phyloP scores from a whole-genome alignment of 306 rosid genomes.

The Oemleria cerasiformis region DNA sequence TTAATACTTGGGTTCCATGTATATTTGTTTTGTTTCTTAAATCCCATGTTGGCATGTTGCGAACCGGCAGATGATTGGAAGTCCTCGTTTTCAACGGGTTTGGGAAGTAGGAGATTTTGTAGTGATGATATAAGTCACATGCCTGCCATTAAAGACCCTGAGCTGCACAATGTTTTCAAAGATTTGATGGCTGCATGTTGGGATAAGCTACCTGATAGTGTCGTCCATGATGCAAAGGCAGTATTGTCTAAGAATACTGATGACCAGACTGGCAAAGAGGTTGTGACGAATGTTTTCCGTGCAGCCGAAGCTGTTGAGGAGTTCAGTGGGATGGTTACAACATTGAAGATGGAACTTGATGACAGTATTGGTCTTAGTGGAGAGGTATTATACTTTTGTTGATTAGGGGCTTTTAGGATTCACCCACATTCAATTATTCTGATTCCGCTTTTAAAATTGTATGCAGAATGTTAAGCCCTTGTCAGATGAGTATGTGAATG shows the following conservation, averaged over 20 bases:
- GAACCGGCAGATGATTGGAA: conserved; percentile 52
- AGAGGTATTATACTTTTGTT: conserved; percentile 52
- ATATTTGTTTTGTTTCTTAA: background rate
- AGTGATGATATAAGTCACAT: conserved; percentile 52
- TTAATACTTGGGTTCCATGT: background rate
- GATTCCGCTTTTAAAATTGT: conserved; percentile 24
- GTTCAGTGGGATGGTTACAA: conserved; percentile 58
- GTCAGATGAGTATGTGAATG: conserved; percentile 56
- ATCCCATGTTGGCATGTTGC: conserved; percentile 7
- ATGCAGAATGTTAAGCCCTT: conserved; percentile 62
- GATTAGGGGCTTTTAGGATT: background rate
- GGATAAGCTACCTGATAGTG: conserved; percentile 50
- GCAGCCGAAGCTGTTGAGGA: conserved; percentile 84
- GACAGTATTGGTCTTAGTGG: conserved; percentile 75
- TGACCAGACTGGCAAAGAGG: conserved; percentile 66
- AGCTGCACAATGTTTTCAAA: conserved; percentile 60
- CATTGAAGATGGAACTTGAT: conserved; percentile 78
- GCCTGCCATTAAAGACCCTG: conserved; percentile 66
- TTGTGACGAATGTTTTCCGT: conserved; percentile 58
- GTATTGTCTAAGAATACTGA: conserved; percentile 66
- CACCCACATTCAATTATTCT: background rate
- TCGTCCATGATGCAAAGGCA: conserved; percentile 45
- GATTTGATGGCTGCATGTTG: conserved; percentile 80
- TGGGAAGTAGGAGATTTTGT: conserved; percentile 50
- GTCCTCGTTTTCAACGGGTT: conserved; percentile 44